phyloP scores from a whole-genome alignment of 1,284 basidiomycete genomes.

The Trichosporon sp. region DNA sequence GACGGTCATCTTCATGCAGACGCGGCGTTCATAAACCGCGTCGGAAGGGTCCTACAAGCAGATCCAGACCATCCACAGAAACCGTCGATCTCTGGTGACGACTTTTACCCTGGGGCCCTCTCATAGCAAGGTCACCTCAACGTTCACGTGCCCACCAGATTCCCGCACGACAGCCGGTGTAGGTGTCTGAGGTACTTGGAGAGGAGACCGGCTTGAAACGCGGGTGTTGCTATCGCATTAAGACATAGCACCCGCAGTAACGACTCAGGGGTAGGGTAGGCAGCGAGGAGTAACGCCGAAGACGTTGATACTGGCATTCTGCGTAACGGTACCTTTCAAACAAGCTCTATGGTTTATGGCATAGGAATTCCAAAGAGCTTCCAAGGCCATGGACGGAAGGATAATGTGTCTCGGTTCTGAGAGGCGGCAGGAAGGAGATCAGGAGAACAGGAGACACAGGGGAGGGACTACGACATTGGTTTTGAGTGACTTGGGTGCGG shows the following conservation, averaged over 20 bases:
- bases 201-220: background rate
- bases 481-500: background rate
- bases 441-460: background rate
- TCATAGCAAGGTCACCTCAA: background rate
- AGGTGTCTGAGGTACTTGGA: background rate
- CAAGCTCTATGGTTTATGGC: conserved; percentile 5
- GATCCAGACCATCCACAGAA: background rate
- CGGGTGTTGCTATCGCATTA: conserved; percentile 3
- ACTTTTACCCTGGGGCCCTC: background rate
- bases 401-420: background rate
- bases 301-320: background rate
- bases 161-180: background rate
- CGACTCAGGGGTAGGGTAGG: background rate
- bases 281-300: background rate
- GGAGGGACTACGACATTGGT: background rate
- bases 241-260: background rate
- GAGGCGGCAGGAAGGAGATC: background rate
- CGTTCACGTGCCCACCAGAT: background rate
- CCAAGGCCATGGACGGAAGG: conserved; percentile 1
- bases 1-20: background rate
- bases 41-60: background rate
- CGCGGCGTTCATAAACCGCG: conserved; percentile 2
- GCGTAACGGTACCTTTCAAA: background rate
- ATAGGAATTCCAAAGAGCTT: conserved; percentile 2
- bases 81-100: conserved; percentile 4